Conservation (phyloP, 345 rosid genomes). For the Heritiera littoralis region DNA sequence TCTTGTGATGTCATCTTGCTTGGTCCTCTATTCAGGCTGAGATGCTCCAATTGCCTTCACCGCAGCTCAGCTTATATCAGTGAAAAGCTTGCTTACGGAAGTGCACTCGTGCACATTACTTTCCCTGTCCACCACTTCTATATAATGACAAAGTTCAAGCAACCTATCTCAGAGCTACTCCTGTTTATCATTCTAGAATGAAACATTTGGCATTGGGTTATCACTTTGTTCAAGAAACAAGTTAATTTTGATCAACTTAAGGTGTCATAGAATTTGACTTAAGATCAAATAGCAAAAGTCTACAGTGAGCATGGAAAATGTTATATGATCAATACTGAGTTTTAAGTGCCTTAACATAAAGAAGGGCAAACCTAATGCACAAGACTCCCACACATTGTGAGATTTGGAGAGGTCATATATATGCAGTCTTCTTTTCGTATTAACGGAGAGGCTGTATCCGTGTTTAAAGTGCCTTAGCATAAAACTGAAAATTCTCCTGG, state of each 20-base stretch:
- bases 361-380: too few species aligned
- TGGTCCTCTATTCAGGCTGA: not conserved
- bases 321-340: not conserved
- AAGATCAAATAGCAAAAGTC: not conserved
- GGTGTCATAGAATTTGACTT: not conserved
- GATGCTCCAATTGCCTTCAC: not conserved
- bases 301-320: not conserved
- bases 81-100: not conserved
- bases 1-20: not conserved
- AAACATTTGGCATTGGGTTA: not conserved
- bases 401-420: too few species aligned
- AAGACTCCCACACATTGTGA: too few species aligned
- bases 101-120: not conserved
- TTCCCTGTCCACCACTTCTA: not conserved
- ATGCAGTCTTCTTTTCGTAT: too few species aligned
- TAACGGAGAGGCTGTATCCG: too few species aligned
- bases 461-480: too few species aligned
- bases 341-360: not conserved
- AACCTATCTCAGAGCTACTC: not conserved
- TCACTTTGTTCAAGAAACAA: too few species aligned
- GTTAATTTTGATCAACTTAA: not conserved
- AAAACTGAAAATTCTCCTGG: not conserved
- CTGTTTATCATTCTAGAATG: not conserved
- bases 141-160: too few species aligned
- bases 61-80: not conserved